Conservation (phyloP, 257 asterid genomes). For the Leonotis leonurus region DNA sequence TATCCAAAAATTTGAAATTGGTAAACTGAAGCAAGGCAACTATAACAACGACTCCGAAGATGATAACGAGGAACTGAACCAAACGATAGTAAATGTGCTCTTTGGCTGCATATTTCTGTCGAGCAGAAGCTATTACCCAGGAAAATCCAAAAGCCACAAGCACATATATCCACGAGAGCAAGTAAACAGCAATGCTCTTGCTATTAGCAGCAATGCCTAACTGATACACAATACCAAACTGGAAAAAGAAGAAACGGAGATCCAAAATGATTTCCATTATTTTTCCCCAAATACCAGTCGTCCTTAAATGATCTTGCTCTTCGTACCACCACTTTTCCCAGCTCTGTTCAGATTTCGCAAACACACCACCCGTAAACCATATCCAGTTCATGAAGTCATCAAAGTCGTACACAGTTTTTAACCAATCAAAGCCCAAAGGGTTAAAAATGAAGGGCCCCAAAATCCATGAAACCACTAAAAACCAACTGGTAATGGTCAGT, state of each 20-base stretch:
- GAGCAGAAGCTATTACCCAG: slow-evolving; percentile 60
- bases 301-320: slow-evolving; percentile 95
- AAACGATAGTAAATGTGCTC: slow-evolving; percentile 94
- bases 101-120: slow-evolving; percentile 80
- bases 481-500: slow-evolving; percentile 92
- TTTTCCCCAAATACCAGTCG: slow-evolving; percentile 92
- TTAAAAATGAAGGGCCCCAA: slow-evolving; percentile 87
- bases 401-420: slow-evolving; percentile 88
- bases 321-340: slow-evolving; percentile 99
- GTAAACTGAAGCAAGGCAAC: slow-evolving; percentile 71
- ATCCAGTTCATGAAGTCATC: slow-evolving; percentile 96
- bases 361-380: slow-evolving; percentile 92
- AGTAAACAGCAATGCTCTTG: slow-evolving; percentile 76
- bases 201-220: slow-evolving; percentile 79
- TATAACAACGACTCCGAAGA: slow-evolving; percentile 49
- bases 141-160: slow-evolving; percentile 60
- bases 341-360: slow-evolving; percentile 88
- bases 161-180: slow-evolving; percentile 86
- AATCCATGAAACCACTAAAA: slow-evolving; percentile 87
- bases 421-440: slow-evolving; percentile 97
- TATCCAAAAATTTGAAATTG: slow-evolving; percentile 51
- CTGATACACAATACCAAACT: slow-evolving; percentile 92
- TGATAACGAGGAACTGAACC: slow-evolving; percentile 89
- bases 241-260: slow-evolving; percentile 97
- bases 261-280: slow-evolving; percentile 66